Evolutionary conservation across 2,329 filamentous ascomycete genomes (phyloP).

Genomic region (Chalaropsis thielavioides): DNA sequence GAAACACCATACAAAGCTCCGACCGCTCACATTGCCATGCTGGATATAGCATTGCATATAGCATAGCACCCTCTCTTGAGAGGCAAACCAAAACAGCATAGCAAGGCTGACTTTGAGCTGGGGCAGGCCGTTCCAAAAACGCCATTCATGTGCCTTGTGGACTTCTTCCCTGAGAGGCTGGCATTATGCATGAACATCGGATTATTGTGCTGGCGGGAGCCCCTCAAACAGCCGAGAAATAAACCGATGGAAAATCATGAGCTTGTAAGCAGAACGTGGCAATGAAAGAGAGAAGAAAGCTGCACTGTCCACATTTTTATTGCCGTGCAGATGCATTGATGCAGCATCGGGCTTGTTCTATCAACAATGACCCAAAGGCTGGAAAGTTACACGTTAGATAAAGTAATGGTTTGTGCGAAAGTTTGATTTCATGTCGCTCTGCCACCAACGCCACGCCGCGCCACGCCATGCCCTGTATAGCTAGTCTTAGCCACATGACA

Average conservation of each 20-base stretch:
- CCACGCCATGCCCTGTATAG: background rate
- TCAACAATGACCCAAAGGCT: background rate
- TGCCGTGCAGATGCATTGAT: background rate
- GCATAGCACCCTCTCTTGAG: no score
- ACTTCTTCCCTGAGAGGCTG: background rate
- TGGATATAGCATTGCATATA: background rate
- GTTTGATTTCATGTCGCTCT: background rate
- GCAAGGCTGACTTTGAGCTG: background rate
- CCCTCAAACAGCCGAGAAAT: background rate
- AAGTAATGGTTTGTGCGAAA: background rate
- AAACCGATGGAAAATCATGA: background rate
- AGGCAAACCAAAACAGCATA: background rate
- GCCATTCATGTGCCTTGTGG: background rate
- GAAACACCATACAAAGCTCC: background rate
- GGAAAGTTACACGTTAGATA: background rate
- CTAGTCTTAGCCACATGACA: background rate
- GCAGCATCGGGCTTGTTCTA: background rate
- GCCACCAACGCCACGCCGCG: slow-evolving; percentile 1
- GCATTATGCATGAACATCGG: background rate
- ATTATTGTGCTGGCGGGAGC: background rate
- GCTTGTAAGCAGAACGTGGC: background rate
- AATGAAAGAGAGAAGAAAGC: background rate
- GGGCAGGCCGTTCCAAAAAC: background rate
- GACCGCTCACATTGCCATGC: background rate
- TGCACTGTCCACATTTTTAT: background rate